Evolutionary conservation across 1,284 basidiomycete genomes (phyloP).

Genomic region (Cryptococcus maquisensis): DNA sequence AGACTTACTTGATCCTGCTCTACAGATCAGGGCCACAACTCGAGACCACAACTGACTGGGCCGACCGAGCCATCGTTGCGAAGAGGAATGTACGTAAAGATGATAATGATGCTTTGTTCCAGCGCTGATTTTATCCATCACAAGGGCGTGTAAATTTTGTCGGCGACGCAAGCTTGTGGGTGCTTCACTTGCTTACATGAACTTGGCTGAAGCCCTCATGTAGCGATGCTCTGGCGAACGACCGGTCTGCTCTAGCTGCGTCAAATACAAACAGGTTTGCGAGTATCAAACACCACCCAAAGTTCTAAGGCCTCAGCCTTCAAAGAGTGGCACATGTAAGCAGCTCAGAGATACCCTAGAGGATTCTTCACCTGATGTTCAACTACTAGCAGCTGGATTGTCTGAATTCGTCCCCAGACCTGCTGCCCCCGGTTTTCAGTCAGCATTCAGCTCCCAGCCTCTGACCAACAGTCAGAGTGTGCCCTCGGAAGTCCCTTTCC

Average conservation of each 20-base stretch:
- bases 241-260: constrained; percentile 35
- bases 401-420: constrained; percentile 10
- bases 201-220: constrained; percentile 6
- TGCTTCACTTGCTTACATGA: not conserved
- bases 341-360: not conserved
- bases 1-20: too few species aligned
- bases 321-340: constrained; percentile 7
- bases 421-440: not conserved
- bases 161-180: constrained; percentile 38
- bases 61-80: constrained; percentile 7
- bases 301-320: constrained; percentile 2
- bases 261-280: constrained; percentile 38
- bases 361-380: not conserved
- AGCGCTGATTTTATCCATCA: not conserved
- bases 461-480: constrained; percentile 1
- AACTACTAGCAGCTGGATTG: constrained; percentile 6
- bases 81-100: constrained; percentile 13
- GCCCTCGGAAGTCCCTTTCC: not conserved
- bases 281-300: constrained; percentile 26
- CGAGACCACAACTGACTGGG: not conserved
- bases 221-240: constrained; percentile 37
- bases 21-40: not conserved
- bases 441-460: constrained; percentile 15
- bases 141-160: constrained; percentile 42
- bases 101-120: not conserved